Conservation (phyloP, 768 basidiomycete genomes). For the Boletus sp. region DNA sequence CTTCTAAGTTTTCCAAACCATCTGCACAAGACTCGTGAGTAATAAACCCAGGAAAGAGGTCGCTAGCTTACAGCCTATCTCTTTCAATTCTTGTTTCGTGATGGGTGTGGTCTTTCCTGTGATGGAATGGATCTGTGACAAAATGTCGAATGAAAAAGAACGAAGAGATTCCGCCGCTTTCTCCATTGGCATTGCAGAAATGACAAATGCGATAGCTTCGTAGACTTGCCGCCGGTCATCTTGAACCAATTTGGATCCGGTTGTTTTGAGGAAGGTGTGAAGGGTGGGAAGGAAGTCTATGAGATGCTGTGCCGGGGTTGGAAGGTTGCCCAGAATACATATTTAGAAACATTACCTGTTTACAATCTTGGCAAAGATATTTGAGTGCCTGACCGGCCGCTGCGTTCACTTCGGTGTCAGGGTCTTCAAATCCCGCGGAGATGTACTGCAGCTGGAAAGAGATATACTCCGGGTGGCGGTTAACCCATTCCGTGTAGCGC, state of each 20-base stretch:
- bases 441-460: constrained; percentile 85
- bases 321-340: constrained; percentile 5
- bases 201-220: constrained; percentile 93
- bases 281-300: constrained; percentile 89
- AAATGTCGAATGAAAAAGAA: constrained; percentile 82
- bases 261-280: constrained; percentile 80
- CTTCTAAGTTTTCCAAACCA: constrained; percentile 86
- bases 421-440: constrained; percentile 83
- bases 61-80: constrained; percentile 58
- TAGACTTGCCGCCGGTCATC: constrained; percentile 91
- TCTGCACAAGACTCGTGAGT: constrained; percentile 43
- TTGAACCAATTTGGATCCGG: constrained; percentile 74
- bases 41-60: neutral
- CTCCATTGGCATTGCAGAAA: constrained; percentile 89
- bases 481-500: constrained; percentile 96
- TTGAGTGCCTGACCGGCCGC: constrained; percentile 96
- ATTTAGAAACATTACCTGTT: constrained; percentile 47
- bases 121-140: constrained; percentile 69
- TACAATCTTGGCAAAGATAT: constrained; percentile 96
- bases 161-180: constrained; percentile 83
- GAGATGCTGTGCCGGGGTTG: constrained; percentile 58
- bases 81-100: constrained; percentile 68
- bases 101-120: constrained; percentile 50
- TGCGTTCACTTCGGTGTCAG: constrained; percentile 78
- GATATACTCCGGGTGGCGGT: constrained; percentile 83